phyloP scores from a whole-genome alignment of 768 basidiomycete species.

The Russula emetica region DNA sequence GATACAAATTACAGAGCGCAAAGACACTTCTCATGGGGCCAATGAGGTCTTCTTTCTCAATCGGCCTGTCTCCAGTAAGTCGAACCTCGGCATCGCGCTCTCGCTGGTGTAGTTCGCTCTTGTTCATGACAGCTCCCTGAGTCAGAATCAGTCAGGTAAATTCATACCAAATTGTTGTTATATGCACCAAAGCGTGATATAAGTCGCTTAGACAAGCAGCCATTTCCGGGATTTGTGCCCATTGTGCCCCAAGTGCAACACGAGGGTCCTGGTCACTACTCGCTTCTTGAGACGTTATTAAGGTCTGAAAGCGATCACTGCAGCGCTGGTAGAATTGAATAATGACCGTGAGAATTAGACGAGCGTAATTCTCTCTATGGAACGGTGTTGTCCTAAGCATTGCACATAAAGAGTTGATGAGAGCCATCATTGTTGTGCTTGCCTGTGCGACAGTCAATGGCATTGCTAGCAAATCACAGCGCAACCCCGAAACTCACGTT shows the following conservation, averaged over 20 bases:
- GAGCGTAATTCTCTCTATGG: conserved; percentile 89
- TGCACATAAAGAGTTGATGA: conserved; percentile 86
- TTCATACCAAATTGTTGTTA: not conserved
- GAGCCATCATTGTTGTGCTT: conserved; percentile 75
- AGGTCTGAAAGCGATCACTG: conserved; percentile 77
- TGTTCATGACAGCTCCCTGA: conserved; percentile 42
- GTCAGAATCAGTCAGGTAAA: conserved; percentile 7
- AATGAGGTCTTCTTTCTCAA: conserved; percentile 65
- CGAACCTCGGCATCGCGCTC: conserved; percentile 78
- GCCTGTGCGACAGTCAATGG: conserved; percentile 46
- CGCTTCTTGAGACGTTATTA: conserved; percentile 48
- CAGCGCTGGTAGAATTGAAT: conserved; percentile 96
- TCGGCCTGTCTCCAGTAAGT: conserved; percentile 49
- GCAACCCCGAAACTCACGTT: conserved; percentile 48
- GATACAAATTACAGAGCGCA: conserved; percentile 74
- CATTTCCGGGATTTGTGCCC: conserved; percentile 85
- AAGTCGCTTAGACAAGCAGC: conserved; percentile 68
- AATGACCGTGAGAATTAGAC: conserved; percentile 89
- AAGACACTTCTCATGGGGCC: conserved; percentile 66
- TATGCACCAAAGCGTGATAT: conserved; percentile 47
- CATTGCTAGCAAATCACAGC: not conserved
- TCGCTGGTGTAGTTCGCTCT: conserved; percentile 59
- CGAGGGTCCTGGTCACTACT: conserved; percentile 40
- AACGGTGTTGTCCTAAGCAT: conserved; percentile 93
- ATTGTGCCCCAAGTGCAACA: conserved; percentile 62